Percentiles rank a stretch among this genome's conserved stretches.
Conservation (phyloP, 2,329 filamentous ascomycete species). For the Cladosporium velox region DNA sequence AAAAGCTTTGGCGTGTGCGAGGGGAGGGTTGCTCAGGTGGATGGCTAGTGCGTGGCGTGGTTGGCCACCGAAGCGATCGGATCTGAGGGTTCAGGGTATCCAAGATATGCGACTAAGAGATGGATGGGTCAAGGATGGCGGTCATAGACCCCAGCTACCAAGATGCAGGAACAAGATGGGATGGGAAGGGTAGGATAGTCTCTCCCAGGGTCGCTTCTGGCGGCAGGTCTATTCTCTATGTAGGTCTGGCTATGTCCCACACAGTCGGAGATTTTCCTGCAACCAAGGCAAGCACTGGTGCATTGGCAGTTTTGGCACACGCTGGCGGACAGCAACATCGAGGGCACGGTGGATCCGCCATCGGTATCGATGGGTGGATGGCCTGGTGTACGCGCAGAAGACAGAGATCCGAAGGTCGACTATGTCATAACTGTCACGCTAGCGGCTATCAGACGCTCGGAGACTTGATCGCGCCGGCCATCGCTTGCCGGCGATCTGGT, state of each 20-base stretch:
- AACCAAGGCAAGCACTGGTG: slow-evolving; percentile 4
- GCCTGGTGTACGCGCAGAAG: slow-evolving; percentile 2
- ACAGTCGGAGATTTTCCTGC: slow-evolving; percentile 8
- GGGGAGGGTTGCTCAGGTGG: neutral
- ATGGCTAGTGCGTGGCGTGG: slow-evolving; percentile 7
- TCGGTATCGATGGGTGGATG: slow-evolving; percentile 5
- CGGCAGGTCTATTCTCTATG: slow-evolving; percentile 1
- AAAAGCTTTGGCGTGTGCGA: slow-evolving; percentile 17
- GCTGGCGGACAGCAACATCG: neutral
- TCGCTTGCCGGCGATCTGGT: slow-evolving; percentile 10
- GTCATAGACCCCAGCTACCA: slow-evolving; percentile 20
- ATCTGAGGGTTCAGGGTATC: slow-evolving; percentile 7
- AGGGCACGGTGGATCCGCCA: slow-evolving; percentile 2
- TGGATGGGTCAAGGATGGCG: slow-evolving; percentile 16
- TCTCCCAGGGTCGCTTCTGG: neutral
- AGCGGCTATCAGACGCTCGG: slow-evolving; percentile 12
- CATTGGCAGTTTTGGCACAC: slow-evolving; percentile 1
- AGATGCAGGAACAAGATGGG: slow-evolving; percentile 19
- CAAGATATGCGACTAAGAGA: slow-evolving; percentile 4
- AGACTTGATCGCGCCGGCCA: slow-evolving; percentile 13
- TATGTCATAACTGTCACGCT: slow-evolving; percentile 17
- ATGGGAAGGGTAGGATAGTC: neutral
- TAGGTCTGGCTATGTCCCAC: neutral
- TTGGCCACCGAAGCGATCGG: slow-evolving; percentile 6
- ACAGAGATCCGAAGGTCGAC: slow-evolving; percentile 8